Evolutionary conservation across 768 basidiomycete species (phyloP).

Genomic region (Obba rivulosa): DNA sequence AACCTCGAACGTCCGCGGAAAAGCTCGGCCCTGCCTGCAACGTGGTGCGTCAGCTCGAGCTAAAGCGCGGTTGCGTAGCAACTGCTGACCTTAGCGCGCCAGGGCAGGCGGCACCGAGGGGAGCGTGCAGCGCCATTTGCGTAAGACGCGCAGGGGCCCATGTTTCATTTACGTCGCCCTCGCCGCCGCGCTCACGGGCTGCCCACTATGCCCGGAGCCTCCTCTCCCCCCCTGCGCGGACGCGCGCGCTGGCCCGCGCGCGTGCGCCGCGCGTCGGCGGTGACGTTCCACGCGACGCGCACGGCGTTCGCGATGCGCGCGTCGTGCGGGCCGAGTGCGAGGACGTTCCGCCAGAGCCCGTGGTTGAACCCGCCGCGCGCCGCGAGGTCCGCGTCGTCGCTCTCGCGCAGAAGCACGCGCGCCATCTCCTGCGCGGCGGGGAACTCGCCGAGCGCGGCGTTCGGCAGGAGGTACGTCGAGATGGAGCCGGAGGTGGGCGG

Average conservation of each 20-base stretch:
- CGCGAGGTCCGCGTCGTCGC: constrained; percentile 32
- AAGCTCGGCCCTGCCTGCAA: too few relatives aligned
- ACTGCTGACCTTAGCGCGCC: not conserved
- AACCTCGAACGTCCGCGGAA: too few relatives aligned
- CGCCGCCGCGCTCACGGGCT: not conserved
- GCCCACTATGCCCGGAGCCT: not conserved
- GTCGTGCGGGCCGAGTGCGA: constrained; percentile 48
- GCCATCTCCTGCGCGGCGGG: constrained; percentile 58
- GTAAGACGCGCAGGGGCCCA: not conserved
- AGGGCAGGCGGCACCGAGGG: not conserved
- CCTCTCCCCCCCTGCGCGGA: not conserved
- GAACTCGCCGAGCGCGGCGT: constrained; percentile 47
- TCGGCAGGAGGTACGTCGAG: constrained; percentile 49
- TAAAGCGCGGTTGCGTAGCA: too few relatives aligned
- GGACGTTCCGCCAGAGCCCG: constrained; percentile 64
- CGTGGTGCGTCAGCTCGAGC: too few relatives aligned
- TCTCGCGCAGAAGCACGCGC: constrained; percentile 37
- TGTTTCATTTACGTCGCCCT: not conserved
- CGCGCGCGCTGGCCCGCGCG: constrained; percentile 13
- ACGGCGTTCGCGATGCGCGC: constrained; percentile 40
- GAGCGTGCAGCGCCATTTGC: not conserved
- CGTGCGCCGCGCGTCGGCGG: constrained; percentile 53
- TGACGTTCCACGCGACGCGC: constrained; percentile 67
- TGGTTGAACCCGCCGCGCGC: constrained; percentile 38
- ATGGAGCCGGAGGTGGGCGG: constrained; percentile 21